Evolutionary conservation across 2,329 filamentous ascomycete genomes (phyloP).

Genomic region (Exophiala phaeomuriformis): DNA sequence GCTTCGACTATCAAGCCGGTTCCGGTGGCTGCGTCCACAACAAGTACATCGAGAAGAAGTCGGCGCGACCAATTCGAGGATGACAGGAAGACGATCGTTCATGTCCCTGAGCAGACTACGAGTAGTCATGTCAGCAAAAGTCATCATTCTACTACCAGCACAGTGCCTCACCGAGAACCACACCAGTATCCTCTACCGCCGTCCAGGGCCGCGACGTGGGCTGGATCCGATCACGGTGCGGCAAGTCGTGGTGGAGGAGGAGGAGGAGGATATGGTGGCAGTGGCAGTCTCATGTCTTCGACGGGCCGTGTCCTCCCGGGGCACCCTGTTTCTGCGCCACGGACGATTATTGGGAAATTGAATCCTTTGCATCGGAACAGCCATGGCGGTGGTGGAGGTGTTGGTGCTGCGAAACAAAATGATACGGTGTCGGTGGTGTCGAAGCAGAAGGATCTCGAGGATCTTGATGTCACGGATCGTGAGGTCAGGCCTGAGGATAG

Average conservation of each 20-base stretch:
- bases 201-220: slow-evolving; percentile 24
- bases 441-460: slow-evolving; percentile 22
- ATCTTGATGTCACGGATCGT: slow-evolving; percentile 17
- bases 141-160: neutral
- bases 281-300: slow-evolving; percentile 16
- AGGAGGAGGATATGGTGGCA: neutral
- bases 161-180: slow-evolving; percentile 1
- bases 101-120: slow-evolving; percentile 6
- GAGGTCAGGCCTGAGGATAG: slow-evolving; percentile 26
- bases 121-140: neutral
- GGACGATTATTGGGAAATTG: slow-evolving; percentile 24
- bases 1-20: too few relatives aligned
- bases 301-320: slow-evolving; percentile 6
- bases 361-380: slow-evolving; percentile 4
- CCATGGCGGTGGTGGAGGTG: neutral
- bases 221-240: slow-evolving; percentile 10
- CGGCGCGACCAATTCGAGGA: slow-evolving; percentile 15
- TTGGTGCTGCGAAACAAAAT: slow-evolving; percentile 1
- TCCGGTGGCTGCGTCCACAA: neutral
- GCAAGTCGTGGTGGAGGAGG: neutral
- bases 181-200: slow-evolving; percentile 22
- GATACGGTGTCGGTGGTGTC: slow-evolving; percentile 9
- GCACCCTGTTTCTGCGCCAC: slow-evolving; percentile 4
- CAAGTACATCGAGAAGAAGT: slow-evolving; percentile 6
- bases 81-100: slow-evolving; percentile 10